phyloP scores from a whole-genome alignment of 805 yeast species.

The Yamadazyma scolyti region DNA sequence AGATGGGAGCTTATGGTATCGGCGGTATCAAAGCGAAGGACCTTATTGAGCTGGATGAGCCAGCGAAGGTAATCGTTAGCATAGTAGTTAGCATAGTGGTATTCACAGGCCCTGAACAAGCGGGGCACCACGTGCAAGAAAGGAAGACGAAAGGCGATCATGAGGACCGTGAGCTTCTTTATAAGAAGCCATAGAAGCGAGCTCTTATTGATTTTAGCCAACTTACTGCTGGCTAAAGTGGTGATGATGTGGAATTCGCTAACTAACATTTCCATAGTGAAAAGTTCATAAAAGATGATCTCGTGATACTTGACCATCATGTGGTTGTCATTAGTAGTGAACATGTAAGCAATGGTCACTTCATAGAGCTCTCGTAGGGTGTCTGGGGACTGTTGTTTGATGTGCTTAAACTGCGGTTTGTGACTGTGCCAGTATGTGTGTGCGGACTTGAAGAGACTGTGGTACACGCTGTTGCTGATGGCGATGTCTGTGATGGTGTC shows the following conservation, averaged over 20 bases:
- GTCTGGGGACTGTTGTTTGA: background rate
- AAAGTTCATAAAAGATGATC: constrained; percentile 12
- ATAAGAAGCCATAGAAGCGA: constrained; percentile 34
- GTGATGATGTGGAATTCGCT: constrained; percentile 29
- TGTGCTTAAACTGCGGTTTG: constrained; percentile 1
- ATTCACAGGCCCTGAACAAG: constrained; percentile 23
- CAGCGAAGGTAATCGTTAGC: constrained; percentile 31
- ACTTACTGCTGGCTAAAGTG: constrained; percentile 23
- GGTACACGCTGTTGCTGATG: constrained; percentile 24
- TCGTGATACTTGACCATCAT: constrained; percentile 28
- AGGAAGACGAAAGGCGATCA: too few species aligned
- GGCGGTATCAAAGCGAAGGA: too few species aligned
- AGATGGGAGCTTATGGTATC: too few species aligned
- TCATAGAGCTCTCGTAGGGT: constrained; percentile 17
- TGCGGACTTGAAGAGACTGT: constrained; percentile 27
- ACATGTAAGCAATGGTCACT: constrained; percentile 29
- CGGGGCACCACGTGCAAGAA: constrained; percentile 8
- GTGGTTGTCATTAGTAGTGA: constrained; percentile 39
- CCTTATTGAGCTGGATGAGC: constrained; percentile 16
- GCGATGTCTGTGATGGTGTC: too few species aligned
- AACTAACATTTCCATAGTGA: constrained; percentile 8
- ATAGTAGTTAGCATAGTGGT: constrained; percentile 39
- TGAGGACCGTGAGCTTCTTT: constrained; percentile 16
- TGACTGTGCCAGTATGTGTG: constrained; percentile 25
- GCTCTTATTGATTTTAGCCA: constrained; percentile 36